Base-by-base conservation (phyloP, 108 stramenopile genomes). In the Hondaea fermentalgiana region DNA sequence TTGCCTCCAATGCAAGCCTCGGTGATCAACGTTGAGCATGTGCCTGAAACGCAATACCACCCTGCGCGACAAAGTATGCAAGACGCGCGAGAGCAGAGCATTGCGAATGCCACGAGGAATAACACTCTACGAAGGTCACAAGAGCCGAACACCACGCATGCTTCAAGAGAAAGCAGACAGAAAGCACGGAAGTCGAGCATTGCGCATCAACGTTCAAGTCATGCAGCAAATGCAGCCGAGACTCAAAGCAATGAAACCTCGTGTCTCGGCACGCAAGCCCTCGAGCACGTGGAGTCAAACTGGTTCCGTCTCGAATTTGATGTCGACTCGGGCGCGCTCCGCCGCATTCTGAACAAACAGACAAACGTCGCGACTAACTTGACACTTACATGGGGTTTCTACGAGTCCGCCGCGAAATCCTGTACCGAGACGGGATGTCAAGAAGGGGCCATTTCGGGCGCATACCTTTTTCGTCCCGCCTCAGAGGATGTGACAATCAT, bases 391-490 rank as follows among this genome's bases (percentile, higher is more conserved):
- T 89, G 83, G 83, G 58, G 57, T 5, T 89, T n/a, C 55, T 89
- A 89, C 60, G 51, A 87, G 23, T 87, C 83, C 3, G 44, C 72
- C 29, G 35, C 47, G 23, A 87, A 87, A 45, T 29, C 23, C 28
- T 57, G 58, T 19, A n/a, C 57, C 57, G 17, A 43, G 28, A 23
- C 16, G 0, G 42, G 60, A 4, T 69, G 60, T 23, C 44, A 19
- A 5, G 2, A 6, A n/a, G 64, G 64, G 8, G 16, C 87, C 17
- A 3, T 14, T 5, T 96, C 96, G 12, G 98, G 98, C 44, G 98
- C 98, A 3, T 99, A 99, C 90, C 96, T 99, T n/a, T 98, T 99
- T 88, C 94, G 98, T 71, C 97, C 98, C 21, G 93, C 93, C 90
- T 88, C 91, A 28, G 88, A 87, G 21, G 5, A 69, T 28, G 21